Base-by-base conservation (phyloP, 768 basidiomycete genomes). In the Lanmaoa pseudosensibilis region DNA sequence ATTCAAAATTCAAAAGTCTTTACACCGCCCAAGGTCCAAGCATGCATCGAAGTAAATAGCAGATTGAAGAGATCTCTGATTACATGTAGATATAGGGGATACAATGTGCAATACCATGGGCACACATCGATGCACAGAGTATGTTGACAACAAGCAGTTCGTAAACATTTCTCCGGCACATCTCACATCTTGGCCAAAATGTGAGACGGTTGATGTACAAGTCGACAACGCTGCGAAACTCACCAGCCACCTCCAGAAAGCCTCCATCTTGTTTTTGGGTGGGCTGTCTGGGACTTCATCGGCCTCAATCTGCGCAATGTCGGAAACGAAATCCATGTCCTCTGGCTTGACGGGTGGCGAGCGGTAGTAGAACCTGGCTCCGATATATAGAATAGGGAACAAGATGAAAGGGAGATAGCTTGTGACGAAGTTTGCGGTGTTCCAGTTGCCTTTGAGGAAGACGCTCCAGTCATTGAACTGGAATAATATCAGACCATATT, bases 291-390 rank as follows among this genome's bases (percentile, higher is more conserved):
- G 88, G 63, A 81, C 82, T 78, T 77, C 79, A 2, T 83, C 85
- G 0, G 86, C 86, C 65, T 86, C 86, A 44, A 90, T 85, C 65
- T 87, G 82, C 36, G 80, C 84, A 52, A 90, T 77, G 56, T 86
- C 83, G 6, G 80, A 78, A 41, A 85, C 74, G 67, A 95, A 94
- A 74, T 97, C 95, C 90, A 98, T 94, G 36, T 95, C 84, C 21
- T 78, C 66, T 0, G 85, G 60, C 34, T 50, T 62, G 33, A 72
- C 58, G 12, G 61, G 56, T 37, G 73, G 67, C 5, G 21, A 0
- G 39, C 59, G 54, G 41, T 69, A 59, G 68, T 77, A 79, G 39
- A 87, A 57, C 65, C 82, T 83, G 57, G 85, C 81, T 18, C 72
- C 78, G 37, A 78, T 9, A 71, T 90, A 96, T 37, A 96, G 67